A percentile compares a stretch with the other conserved stretches of the same genome.
These are phyloP conservation scores for Xylaria sp. DNA, from an alignment of 2,329 filamentous ascomycete genomes.

Conservation along the genomic window DNA sequence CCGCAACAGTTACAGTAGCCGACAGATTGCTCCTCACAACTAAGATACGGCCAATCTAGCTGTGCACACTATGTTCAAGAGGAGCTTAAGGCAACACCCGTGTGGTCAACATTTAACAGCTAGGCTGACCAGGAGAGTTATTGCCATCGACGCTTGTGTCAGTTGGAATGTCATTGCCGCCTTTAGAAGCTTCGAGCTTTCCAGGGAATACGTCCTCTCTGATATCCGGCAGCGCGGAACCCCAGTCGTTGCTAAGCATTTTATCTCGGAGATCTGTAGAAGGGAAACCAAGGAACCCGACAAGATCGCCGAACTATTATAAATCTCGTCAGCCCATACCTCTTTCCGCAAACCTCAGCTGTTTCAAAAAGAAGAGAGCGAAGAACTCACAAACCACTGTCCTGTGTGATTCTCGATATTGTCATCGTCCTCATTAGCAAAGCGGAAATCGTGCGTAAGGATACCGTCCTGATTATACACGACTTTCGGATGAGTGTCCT, in stretches of 20 bases:
- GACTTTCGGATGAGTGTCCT: conserved; percentile 47
- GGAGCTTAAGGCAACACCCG: background rate
- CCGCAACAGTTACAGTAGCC: too few relatives aligned
- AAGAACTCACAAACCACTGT: background rate
- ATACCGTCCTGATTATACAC: conserved; percentile 49
- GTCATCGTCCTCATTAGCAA: conserved; percentile 43
- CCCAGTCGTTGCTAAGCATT: background rate
- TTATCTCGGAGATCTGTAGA: background rate
- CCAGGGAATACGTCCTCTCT: background rate
- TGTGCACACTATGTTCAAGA: background rate
- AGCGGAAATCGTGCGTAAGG: conserved; percentile 48
- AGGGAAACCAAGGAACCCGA: background rate
- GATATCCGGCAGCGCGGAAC: background rate
- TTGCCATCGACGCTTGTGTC: conserved; percentile 28
- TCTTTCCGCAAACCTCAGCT: background rate
- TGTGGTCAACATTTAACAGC: conserved; percentile 20
- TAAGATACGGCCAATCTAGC: background rate
- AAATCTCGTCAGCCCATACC: background rate
- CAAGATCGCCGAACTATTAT: background rate
- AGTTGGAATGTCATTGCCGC: conserved; percentile 25
- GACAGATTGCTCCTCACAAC: background rate
- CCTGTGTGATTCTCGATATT: background rate
- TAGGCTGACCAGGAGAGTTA: conserved; percentile 35
- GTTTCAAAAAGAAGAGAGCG: background rate
- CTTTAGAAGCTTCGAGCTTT: background rate